Evolutionary conservation across 164 flowering plant species (phyloP), one percentile per base, ranked within the genome.

Genomic region (Sedum album): DNA sequence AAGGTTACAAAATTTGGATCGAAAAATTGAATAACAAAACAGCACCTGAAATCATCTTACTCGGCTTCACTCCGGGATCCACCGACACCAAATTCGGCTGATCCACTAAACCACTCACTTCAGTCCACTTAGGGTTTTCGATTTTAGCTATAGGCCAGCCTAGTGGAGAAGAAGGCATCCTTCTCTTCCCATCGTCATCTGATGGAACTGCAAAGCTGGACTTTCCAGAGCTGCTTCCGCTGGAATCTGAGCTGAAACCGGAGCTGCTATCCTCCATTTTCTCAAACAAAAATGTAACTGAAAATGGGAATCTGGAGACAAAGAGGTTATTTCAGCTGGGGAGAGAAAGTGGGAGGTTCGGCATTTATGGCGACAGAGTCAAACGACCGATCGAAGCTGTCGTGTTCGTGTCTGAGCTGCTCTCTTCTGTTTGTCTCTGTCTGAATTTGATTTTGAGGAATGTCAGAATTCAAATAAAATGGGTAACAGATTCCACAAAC

Each of bases 101-200:
- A 13, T 70, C 78, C 63, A 46, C 46, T 38, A 28, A 71, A 17
- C 74, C 42, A 57, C 70, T 73, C 33, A 55, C 66, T 44, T 79
- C 23, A 76, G 18, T 30, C 77, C 70, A 49, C 53, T 65, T 82
- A 28, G 73, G 30, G 11, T 73, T 57, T 36, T 73, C 75, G 30
- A 87, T 77, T 66, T 82, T 85, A 53, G 77, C 62, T 20, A 81
- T 79, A n/a, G 88, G 91, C 95, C 90, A 87, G 46, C 88, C 87
- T 44, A 85, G 33, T 6, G 84, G 76, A 42, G 77, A 75, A 46
- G 76, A 69, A 2, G 70, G 60, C 28, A 51, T 35, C 66, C 69
- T 69, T 6, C 31, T 71, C 6, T 44, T 62, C 48, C 38, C 68
- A 15, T 35, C 67, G 30, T 71, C 79, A 48, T 73, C 76, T 0